These are phyloP conservation scores for Penicillium sp. DNA, from an alignment of 2,329 filamentous ascomycete genomes.

Conservation along the genomic window DNA sequence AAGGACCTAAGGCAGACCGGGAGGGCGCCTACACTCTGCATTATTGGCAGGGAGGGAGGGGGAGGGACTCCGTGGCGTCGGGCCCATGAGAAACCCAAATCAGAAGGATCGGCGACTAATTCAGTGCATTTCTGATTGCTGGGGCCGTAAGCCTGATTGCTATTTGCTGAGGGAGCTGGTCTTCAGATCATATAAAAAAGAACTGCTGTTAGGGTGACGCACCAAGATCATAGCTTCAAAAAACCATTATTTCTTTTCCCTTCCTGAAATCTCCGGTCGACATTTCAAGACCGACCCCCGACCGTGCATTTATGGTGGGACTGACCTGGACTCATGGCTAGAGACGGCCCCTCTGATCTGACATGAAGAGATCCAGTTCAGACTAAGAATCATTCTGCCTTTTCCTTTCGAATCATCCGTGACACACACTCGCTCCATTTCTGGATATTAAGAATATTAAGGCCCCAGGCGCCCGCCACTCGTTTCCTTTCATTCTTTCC, in stretches of 20 bases:
- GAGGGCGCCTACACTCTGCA: background rate
- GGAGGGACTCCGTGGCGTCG: constrained; percentile 4
- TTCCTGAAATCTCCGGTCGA: background rate
- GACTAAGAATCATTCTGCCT: constrained; percentile 12
- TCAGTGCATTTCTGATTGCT: background rate
- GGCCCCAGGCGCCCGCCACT: constrained; percentile 1
- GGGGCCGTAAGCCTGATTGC: background rate
- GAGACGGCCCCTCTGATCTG: constrained; percentile 11
- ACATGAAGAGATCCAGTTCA: constrained; percentile 9
- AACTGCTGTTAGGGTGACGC: constrained; percentile 13
- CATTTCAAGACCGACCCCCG: constrained; percentile 1
- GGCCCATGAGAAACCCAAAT: constrained; percentile 5
- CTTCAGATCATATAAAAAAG: constrained; percentile 10
- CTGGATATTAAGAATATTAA: constrained; percentile 14
- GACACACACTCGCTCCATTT: constrained; percentile 7
- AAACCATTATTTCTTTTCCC: background rate
- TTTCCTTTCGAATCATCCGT: constrained; percentile 5
- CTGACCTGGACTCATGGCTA: background rate
- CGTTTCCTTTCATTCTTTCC: constrained; percentile 10
- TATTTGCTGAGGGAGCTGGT: constrained; percentile 5
- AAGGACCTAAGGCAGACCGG: constrained; percentile 1
- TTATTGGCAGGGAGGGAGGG: background rate
- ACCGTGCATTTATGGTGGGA: background rate
- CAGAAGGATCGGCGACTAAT: constrained; percentile 14
- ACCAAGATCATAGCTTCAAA: constrained; percentile 12